A percentile compares a stretch with the other conserved stretches of the same genome.
phyloP scores from a whole-genome alignment of 495 filamentous ascomycete species.

The Annulohypoxylon bovei region DNA sequence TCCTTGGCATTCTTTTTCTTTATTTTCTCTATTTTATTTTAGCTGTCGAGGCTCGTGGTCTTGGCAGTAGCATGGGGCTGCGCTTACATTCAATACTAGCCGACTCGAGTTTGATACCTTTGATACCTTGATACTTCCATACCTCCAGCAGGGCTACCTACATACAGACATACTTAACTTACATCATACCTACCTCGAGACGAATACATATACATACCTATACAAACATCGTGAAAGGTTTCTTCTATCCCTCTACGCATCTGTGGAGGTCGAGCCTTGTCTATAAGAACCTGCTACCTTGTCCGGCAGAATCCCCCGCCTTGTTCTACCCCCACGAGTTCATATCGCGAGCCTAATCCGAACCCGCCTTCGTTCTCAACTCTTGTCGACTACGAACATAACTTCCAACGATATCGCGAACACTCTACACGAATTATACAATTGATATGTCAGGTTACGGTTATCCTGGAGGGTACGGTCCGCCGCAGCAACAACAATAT shows the following conservation, averaged over 20 bases:
- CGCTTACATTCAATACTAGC: constrained; percentile 28
- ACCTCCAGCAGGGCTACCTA: neutral
- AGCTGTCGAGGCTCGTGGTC: constrained; percentile 10
- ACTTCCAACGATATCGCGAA: constrained; percentile 20
- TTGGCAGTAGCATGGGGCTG: constrained; percentile 25
- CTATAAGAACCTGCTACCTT: constrained; percentile 38
- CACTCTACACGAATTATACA: constrained; percentile 26
- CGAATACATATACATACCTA: constrained; percentile 20
- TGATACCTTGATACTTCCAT: no score
- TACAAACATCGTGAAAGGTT: constrained; percentile 27
- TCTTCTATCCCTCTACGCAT: neutral
- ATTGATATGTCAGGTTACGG: constrained; percentile 54
- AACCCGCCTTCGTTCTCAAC: neutral
- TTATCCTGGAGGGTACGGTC: constrained; percentile 55
- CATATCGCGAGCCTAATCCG: constrained; percentile 15
- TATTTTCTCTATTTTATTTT: constrained; percentile 11
- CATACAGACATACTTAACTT: constrained; percentile 17
- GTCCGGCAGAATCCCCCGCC: constrained; percentile 25
- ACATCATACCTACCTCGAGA: constrained; percentile 19
- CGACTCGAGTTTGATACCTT: constrained; percentile 4
- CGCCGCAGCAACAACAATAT: constrained; percentile 54
- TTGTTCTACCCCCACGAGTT: constrained; percentile 33
- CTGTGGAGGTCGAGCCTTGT: constrained; percentile 13
- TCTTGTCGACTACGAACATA: neutral
- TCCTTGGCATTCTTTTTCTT: constrained; percentile 26